These are phyloP conservation scores for Fraxinus xanthoxyloides DNA, from an alignment of 305 asterid species.

Conservation along the genomic window DNA sequence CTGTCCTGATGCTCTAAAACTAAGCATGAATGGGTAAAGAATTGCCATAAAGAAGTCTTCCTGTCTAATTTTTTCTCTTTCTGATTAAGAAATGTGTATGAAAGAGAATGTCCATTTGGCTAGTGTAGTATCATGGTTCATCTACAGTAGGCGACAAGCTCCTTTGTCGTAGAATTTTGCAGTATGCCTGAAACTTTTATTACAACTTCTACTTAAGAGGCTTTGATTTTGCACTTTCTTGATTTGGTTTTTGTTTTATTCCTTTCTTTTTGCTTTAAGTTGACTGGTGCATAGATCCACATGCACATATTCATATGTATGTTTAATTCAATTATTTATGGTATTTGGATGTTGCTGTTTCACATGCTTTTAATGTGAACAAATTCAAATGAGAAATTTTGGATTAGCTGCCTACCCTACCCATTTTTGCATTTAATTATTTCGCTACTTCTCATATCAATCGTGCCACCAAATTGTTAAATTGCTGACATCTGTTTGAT, in stretches of 20 bases:
- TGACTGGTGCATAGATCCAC: not conserved
- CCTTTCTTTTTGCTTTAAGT: not conserved
- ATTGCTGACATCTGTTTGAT: constrained; percentile 1
- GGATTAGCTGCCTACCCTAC: not conserved
- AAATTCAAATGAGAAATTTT: constrained; percentile 10
- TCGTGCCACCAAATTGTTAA: constrained; percentile 1
- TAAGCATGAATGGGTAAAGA: not conserved
- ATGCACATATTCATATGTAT: not conserved
- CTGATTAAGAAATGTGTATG: not conserved
- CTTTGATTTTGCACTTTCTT: not conserved
- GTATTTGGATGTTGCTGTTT: not conserved
- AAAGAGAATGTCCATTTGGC: not conserved
- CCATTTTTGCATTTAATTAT: not conserved
- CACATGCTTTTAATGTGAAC: not conserved
- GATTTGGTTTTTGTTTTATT: not conserved
- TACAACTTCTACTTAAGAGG: not conserved
- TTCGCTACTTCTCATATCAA: not conserved
- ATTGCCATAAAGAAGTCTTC: not conserved
- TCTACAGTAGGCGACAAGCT: not conserved
- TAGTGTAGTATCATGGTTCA: not conserved
- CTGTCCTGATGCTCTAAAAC: constrained; percentile 3
- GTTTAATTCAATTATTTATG: not conserved
- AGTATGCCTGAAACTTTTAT: not conserved
- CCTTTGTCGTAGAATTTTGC: not conserved
- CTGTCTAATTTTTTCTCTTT: not conserved